These are phyloP conservation scores for Tulasnella sp. DNA, from an alignment of 768 basidiomycete species.

Conservation along the genomic window DNA sequence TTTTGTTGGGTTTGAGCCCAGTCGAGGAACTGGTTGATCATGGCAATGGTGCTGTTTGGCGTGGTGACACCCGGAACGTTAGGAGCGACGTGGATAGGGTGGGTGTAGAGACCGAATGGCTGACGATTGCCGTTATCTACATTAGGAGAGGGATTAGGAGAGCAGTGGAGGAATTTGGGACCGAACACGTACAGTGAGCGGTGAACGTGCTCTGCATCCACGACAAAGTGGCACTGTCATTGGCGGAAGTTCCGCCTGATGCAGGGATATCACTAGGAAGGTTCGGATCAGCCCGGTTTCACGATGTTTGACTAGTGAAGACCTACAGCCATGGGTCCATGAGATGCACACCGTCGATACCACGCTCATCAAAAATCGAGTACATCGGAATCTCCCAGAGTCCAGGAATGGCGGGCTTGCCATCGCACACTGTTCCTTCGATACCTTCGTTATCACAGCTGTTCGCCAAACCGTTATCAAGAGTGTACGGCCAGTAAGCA, in stretches of 20 bases:
- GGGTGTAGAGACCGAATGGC: conserved; percentile 71
- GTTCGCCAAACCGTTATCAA: conserved; percentile 71
- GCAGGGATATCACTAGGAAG: conserved; percentile 24
- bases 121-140: conserved; percentile 56
- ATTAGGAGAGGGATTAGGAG: background rate
- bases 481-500: conserved; percentile 74
- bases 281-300: conserved; percentile 32
- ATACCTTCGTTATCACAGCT: conserved; percentile 40
- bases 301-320: conserved; percentile 20
- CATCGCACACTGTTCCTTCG: conserved; percentile 42
- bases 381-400: conserved; percentile 86
- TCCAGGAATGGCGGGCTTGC: conserved; percentile 59
- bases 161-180: background rate
- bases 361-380: conserved; percentile 53
- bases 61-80: background rate
- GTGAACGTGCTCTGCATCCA: conserved; percentile 69
- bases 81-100: conserved; percentile 65
- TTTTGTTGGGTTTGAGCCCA: conserved; percentile 29
- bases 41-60: conserved; percentile 15
- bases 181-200: conserved; percentile 36
- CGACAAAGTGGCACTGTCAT: conserved; percentile 51
- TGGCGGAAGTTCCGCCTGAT: conserved; percentile 26
- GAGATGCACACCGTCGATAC: conserved; percentile 46
- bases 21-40: background rate
- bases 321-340: conserved; percentile 79